Evolutionary conservation across 2,329 filamentous ascomycete genomes (phyloP).

Genomic region (Scortechinia acanthostroma): DNA sequence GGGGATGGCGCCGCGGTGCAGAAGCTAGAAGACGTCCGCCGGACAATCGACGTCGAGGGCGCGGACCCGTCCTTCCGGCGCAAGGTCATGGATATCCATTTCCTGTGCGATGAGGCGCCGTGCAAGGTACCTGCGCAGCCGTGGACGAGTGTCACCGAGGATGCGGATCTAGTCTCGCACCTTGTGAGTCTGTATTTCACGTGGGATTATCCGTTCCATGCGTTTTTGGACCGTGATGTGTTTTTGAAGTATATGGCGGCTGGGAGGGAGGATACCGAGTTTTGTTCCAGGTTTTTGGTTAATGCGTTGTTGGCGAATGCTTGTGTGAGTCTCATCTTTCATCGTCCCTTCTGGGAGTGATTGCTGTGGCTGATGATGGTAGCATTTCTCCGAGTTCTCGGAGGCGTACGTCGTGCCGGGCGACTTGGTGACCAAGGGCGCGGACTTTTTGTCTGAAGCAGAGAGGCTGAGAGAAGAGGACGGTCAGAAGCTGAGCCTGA

Average conservation of each 20-base stretch:
- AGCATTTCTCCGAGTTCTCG: slow-evolving; percentile 26
- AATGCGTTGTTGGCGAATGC: slow-evolving; percentile 12
- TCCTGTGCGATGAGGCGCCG: slow-evolving; percentile 22
- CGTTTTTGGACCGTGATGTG: slow-evolving; percentile 1
- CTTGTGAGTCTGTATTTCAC: neutral
- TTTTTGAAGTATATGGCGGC: slow-evolving; percentile 15
- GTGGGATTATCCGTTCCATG: neutral
- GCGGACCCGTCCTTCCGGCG: slow-evolving; percentile 18
- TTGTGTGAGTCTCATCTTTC: slow-evolving; percentile 19
- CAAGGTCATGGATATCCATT: slow-evolving; percentile 29
- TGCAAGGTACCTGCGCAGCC: slow-evolving; percentile 17
- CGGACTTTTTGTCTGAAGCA: slow-evolving; percentile 22
- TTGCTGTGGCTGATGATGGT: slow-evolving; percentile 2
- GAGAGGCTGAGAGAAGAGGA: slow-evolving; percentile 16
- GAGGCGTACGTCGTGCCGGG: slow-evolving; percentile 23
- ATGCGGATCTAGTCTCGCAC: neutral
- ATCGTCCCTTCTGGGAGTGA: neutral
- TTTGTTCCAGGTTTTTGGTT: neutral
- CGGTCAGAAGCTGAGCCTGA: slow-evolving; percentile 13
- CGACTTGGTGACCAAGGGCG: slow-evolving; percentile 23
- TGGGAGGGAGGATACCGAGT: slow-evolving; percentile 7
- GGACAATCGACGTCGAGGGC: slow-evolving; percentile 17
- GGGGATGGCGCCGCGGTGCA: neutral
- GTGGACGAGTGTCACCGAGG: neutral
- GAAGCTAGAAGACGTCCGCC: slow-evolving; percentile 11